phyloP scores from a whole-genome alignment of 441 rosid species.

The Adansonia grandidieri region DNA sequence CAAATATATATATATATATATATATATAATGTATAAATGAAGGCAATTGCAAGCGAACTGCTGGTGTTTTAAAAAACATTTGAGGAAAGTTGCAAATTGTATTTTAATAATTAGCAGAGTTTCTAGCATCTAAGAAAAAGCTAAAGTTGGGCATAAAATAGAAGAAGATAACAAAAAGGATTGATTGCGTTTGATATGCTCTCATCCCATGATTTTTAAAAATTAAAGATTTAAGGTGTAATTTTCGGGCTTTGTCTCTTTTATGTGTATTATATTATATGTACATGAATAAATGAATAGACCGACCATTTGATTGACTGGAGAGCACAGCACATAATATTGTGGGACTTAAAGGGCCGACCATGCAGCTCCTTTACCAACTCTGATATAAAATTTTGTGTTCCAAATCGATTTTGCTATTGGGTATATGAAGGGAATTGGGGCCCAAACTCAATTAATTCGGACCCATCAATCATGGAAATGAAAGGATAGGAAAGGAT shows the following conservation, averaged over 20 bases:
- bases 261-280: too few species aligned
- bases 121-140: not conserved
- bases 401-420: not conserved
- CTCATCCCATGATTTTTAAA: too few species aligned
- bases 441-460: not conserved
- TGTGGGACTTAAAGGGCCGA: not conserved
- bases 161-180: not conserved
- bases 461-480: not conserved
- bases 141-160: not conserved
- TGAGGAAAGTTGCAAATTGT: too few species aligned
- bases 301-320: not conserved
- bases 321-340: not conserved
- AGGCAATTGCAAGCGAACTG: not conserved
- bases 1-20: too few species aligned
- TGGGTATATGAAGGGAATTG: too few species aligned
- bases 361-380: not conserved
- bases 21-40: too few species aligned
- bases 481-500: too few species aligned
- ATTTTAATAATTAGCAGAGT: not conserved
- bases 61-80: not conserved
- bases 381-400: not conserved
- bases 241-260: too few species aligned
- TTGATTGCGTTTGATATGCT: not conserved
- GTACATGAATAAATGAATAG: too few species aligned
- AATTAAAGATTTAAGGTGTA: too few species aligned